A percentile compares a stretch with the other conserved stretches of the same genome.
phyloP scores from a whole-genome alignment of 2,329 filamentous ascomycete genomes.

The Byssothecium circinans region DNA sequence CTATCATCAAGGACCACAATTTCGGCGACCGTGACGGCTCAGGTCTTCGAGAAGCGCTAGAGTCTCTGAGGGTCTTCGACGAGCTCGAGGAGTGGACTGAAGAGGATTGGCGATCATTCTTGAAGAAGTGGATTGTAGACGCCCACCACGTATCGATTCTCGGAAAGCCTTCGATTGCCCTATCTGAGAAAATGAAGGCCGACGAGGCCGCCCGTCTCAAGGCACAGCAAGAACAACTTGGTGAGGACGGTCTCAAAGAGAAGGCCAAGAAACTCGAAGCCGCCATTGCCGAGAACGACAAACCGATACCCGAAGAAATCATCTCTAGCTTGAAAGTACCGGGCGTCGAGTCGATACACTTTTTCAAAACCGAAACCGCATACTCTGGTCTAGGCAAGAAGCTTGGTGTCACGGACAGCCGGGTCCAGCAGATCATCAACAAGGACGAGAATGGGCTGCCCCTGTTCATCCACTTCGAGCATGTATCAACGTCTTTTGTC shows the following conservation, averaged over 20 bases:
- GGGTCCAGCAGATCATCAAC: constrained; percentile 76
- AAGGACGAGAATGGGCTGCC: constrained; percentile 64
- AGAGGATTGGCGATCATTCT: constrained; percentile 77
- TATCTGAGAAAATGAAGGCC: constrained; percentile 78
- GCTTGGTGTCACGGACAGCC: constrained; percentile 67
- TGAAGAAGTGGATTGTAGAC: constrained; percentile 82
- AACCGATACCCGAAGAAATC: constrained; percentile 79
- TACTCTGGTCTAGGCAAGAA: constrained; percentile 76
- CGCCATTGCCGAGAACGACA: constrained; percentile 86
- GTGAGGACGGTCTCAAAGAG: constrained; percentile 75
- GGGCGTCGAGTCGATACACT: constrained; percentile 86
- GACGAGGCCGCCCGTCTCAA: constrained; percentile 79
- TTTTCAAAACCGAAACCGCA: constrained; percentile 85
- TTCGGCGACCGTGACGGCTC: constrained; percentile 84
- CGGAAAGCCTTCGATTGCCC: constrained; percentile 77
- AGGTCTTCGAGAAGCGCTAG: constrained; percentile 45
- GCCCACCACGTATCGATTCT: constrained; percentile 86
- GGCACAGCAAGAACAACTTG: constrained; percentile 76
- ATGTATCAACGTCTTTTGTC: constrained; percentile 91
- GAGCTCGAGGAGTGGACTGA: constrained; percentile 78
- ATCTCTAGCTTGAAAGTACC: constrained; percentile 82
- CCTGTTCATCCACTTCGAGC: constrained; percentile 94
- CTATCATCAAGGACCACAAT: constrained; percentile 88
- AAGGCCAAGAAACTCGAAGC: constrained; percentile 75
- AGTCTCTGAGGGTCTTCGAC: constrained; percentile 59